These are phyloP conservation scores for Penicillium sp. DNA, from an alignment of 2,329 filamentous ascomycete genomes.

Conservation along the genomic window DNA sequence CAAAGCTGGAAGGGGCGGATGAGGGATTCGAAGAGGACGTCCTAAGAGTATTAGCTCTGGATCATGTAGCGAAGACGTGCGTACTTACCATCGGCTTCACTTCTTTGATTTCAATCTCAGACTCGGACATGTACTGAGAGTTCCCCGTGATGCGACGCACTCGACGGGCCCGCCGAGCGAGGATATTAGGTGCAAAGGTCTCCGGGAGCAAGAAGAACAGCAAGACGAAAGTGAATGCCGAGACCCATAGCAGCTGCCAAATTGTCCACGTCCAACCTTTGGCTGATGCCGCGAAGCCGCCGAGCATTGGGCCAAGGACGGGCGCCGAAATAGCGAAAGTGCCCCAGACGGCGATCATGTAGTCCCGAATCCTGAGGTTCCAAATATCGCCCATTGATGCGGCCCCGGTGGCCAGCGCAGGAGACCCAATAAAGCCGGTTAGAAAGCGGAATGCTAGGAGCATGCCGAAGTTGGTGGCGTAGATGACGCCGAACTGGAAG, in stretches of 20 bases:
- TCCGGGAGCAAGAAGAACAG: conserved; percentile 32
- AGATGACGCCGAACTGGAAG: conserved; percentile 48
- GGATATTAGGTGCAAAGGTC: conserved; percentile 27
- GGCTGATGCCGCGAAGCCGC: conserved; percentile 58
- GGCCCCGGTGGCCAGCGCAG: conserved; percentile 47
- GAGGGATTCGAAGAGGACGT: conserved; percentile 42
- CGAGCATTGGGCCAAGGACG: conserved; percentile 61
- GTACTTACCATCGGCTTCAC: conserved; percentile 31
- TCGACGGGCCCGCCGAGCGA: conserved; percentile 16
- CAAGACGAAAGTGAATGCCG: conserved; percentile 55
- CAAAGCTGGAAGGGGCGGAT: conserved; percentile 40
- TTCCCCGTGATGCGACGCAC: conserved; percentile 41
- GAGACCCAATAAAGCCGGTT: conserved; percentile 51
- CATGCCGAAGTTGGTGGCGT: conserved; percentile 53
- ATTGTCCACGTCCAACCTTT: conserved; percentile 62
- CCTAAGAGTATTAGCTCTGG: conserved; percentile 11
- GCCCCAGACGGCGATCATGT: conserved; percentile 60
- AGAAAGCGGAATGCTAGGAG: conserved; percentile 54
- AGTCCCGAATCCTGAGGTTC: conserved; percentile 46
- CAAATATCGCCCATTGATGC: conserved; percentile 48
- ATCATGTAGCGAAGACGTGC: not conserved
- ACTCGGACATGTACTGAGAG: conserved; percentile 40
- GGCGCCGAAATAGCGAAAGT: conserved; percentile 45
- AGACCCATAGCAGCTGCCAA: conserved; percentile 62
- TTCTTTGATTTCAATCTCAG: conserved; percentile 18